A percentile compares a stretch with the other conserved stretches of the same genome.
These are phyloP conservation scores for Saccharomycopsis oosterbeekiorum DNA, from an alignment of 805 yeast species.

Conservation along the genomic window DNA sequence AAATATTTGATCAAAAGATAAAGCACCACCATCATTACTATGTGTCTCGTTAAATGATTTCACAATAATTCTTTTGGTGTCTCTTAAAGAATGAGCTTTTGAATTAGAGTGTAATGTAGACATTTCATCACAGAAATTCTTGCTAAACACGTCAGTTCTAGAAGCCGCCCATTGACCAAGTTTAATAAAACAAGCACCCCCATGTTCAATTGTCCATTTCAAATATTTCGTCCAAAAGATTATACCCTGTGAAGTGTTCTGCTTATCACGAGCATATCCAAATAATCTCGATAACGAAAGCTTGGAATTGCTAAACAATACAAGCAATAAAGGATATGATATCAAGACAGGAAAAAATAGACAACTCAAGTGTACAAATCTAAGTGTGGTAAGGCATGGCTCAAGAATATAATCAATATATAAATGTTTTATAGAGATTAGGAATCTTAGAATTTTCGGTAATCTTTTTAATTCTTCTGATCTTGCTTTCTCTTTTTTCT, in stretches of 20 bases:
- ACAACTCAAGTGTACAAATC: conserved; percentile 59
- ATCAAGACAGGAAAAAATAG: conserved; percentile 64
- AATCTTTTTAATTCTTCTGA: conserved; percentile 19
- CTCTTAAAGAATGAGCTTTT: conserved; percentile 53
- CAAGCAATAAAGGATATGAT: conserved; percentile 48
- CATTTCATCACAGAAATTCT: conserved; percentile 66
- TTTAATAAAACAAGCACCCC: conserved; percentile 88
- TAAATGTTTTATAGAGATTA: conserved; percentile 33
- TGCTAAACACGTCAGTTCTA: conserved; percentile 85
- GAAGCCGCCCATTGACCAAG: conserved; percentile 99
- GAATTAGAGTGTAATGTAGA: conserved; percentile 77
- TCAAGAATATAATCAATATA: conserved; percentile 50
- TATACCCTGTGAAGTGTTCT: conserved; percentile 44
- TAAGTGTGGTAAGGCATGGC: conserved; percentile 54
- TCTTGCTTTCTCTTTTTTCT: conserved; percentile 30
- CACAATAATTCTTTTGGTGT: conserved; percentile 50
- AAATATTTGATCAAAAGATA: conserved; percentile 59
- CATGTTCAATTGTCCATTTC: conserved; percentile 60
- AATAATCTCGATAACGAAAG: not conserved
- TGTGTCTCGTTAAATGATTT: conserved; percentile 42
- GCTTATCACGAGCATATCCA: conserved; percentile 17
- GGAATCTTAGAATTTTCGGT: conserved; percentile 21
- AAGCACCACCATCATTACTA: conserved; percentile 3
- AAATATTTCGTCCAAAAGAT: conserved; percentile 60
- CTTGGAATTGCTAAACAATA: not conserved